phyloP scores from a whole-genome alignment of 257 asterid species.

The Ilex asprella region DNA sequence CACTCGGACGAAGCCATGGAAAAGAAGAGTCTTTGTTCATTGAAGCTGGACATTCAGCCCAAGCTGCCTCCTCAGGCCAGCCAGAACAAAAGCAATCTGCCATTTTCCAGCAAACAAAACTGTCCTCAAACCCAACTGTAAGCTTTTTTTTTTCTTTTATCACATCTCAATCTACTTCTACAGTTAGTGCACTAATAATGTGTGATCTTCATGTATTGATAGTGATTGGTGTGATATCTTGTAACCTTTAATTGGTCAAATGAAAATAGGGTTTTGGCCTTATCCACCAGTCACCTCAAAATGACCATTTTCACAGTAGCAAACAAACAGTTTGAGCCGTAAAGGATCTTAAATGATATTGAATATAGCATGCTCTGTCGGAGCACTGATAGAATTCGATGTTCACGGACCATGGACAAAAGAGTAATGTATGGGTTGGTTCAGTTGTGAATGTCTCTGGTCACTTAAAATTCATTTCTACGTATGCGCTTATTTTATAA shows the following conservation, averaged over 20 bases:
- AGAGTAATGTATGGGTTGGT: no score
- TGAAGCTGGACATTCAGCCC: constrained; percentile 5
- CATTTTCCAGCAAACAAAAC: constrained; percentile 24
- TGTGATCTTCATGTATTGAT: constrained; percentile 38
- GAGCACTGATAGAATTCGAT: not conserved
- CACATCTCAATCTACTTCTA: constrained; percentile 11
- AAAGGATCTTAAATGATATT: no score
- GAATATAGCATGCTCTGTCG: not conserved
- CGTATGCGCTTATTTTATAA: no score
- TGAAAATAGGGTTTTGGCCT: constrained; percentile 44
- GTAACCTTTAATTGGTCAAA: constrained; percentile 34
- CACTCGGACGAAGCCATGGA: constrained; percentile 23
- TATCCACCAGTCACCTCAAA: constrained; percentile 40
- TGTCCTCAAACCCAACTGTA: not conserved
- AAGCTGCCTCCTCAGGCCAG: constrained; percentile 8
- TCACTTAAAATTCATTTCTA: no score
- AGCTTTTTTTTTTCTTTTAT: constrained; percentile 8
- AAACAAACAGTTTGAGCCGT: no score
- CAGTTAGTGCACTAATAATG: constrained; percentile 7
- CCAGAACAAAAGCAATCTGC: constrained; percentile 30
- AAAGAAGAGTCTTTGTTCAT: constrained; percentile 5
- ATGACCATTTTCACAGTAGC: not conserved
- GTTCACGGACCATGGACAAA: not conserved
- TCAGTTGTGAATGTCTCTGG: no score
- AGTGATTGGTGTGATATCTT: constrained; percentile 35